phyloP scores from a whole-genome alignment of 1,284 basidiomycete genomes.

The Sporisorium exsertum region DNA sequence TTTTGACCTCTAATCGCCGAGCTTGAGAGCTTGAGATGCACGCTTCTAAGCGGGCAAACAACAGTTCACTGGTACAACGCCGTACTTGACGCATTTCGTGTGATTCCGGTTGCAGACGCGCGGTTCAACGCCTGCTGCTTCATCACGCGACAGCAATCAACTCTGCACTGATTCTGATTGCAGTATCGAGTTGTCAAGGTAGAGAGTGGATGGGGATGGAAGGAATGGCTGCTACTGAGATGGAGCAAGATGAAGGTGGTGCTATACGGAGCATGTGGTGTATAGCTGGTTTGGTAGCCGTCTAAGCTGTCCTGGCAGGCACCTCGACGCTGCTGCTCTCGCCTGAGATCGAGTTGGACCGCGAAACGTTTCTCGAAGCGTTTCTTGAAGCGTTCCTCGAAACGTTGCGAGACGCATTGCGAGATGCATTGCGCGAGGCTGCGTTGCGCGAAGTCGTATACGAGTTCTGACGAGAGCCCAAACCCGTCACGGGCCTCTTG shows the following conservation, averaged over 20 bases:
- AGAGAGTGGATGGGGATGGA: neutral
- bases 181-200: neutral
- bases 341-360: constrained; percentile 34
- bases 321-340: constrained; percentile 35
- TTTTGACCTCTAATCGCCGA: too few relatives aligned
- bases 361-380: constrained; percentile 33
- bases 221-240: too few relatives aligned
- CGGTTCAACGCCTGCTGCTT: too few relatives aligned
- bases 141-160: neutral
- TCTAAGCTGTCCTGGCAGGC: constrained; percentile 24
- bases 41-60: neutral
- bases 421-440: constrained; percentile 31
- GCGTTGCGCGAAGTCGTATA: constrained; percentile 43
- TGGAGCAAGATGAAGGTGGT: neutral
- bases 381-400: constrained; percentile 29
- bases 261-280: neutral
- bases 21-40: neutral
- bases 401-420: constrained; percentile 28
- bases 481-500: constrained; percentile 28
- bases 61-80: neutral
- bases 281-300: neutral
- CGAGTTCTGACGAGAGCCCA: constrained; percentile 40
- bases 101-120: neutral
- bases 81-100: too few relatives aligned
- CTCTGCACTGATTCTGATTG: neutral